Base-by-base conservation (phyloP, 139 green algal species). In the Closterium sp. region DNA sequence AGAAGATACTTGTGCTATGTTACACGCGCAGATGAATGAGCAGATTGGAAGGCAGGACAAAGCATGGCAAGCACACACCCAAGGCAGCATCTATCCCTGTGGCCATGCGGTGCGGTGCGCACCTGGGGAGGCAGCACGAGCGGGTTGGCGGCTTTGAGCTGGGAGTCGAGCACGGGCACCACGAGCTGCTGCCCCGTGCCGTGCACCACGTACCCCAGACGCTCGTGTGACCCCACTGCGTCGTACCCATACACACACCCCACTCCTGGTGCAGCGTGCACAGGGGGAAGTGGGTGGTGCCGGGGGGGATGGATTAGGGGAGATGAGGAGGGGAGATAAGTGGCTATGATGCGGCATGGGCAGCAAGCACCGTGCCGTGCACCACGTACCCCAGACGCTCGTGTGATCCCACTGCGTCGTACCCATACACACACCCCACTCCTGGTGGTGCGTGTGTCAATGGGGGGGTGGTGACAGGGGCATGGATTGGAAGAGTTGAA, bases 221-320 rank as follows among this genome's bases (percentile, higher is more conserved):
- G 90, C 96, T 99, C 97, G 94, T 98, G 98, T 0, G 96, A 98
- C 73, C 98, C 98, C 70, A 99, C 97, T 19, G 98, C 97, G 92
- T 99, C 98, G 90, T 99, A 99, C 42, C 96, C 98, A 96, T 98
- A 99, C 91, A 99, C 98, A 29, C 97, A 97, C 22, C 98, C 98
- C 38, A 95, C 95, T 17, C 98, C 98, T 98, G 96, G 38, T 29
- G 29, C 24, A 17, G 79, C 17, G 45, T 7, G 31, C 9, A 86
- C 27, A 4, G 28, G 9, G 10, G 19, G 88, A 86, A 1, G 88
- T 10, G 88, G 22, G 6, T 87, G 4, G 84, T 29, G 84, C 7
- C 6, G 24, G 9, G 86, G 13, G 32, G 31, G 88, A 91, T 31
- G 32, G 21, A 31, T 27, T 86, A 13, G 87, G 87, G 87, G 32